phyloP scores from a whole-genome alignment of 805 yeast genomes.

The Cyberlindnera meyerae region DNA sequence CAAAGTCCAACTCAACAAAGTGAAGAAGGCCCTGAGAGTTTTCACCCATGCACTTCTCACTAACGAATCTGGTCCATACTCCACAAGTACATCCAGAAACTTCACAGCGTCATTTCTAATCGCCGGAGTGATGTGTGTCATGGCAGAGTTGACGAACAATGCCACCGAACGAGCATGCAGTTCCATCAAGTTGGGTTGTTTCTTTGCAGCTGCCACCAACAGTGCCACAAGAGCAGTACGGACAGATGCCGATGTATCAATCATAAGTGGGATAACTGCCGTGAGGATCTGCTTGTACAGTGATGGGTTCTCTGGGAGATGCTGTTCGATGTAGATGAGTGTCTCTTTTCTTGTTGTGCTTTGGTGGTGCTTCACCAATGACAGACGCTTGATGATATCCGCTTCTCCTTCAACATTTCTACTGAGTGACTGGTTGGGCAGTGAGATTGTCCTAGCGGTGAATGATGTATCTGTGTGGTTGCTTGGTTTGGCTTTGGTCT shows the following conservation, averaged over 20 bases:
- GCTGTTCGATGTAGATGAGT: constrained; percentile 44
- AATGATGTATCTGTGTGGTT: constrained; percentile 86
- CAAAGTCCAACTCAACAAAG: constrained; percentile 71
- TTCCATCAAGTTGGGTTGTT: constrained; percentile 51
- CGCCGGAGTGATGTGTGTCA: constrained; percentile 83
- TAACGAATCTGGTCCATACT: constrained; percentile 48
- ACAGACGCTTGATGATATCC: constrained; percentile 56
- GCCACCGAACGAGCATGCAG: constrained; percentile 57
- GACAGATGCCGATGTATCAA: constrained; percentile 62
- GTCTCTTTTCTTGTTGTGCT: constrained; percentile 69
- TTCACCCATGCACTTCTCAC: constrained; percentile 64
- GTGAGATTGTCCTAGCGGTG: constrained; percentile 50
- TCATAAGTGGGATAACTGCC: constrained; percentile 49
- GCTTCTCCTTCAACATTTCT: constrained; percentile 30
- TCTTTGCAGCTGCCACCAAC: constrained; percentile 41
- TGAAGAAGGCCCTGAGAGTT: constrained; percentile 60
- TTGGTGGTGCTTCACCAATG: constrained; percentile 72
- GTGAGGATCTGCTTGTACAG: constrained; percentile 53
- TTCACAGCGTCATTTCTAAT: constrained; percentile 72
- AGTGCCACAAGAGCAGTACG: constrained; percentile 50
- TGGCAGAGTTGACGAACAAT: constrained; percentile 81
- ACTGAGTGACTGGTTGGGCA: constrained; percentile 34
- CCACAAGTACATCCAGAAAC: constrained; percentile 57
- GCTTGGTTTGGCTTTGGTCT: constrained; percentile 61
- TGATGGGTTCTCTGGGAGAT: constrained; percentile 48